Evolutionary conservation across 495 filamentous ascomycete species (phyloP), one percentile per base, ranked within the genome.

Genomic region (Glutinoglossum americanum): DNA sequence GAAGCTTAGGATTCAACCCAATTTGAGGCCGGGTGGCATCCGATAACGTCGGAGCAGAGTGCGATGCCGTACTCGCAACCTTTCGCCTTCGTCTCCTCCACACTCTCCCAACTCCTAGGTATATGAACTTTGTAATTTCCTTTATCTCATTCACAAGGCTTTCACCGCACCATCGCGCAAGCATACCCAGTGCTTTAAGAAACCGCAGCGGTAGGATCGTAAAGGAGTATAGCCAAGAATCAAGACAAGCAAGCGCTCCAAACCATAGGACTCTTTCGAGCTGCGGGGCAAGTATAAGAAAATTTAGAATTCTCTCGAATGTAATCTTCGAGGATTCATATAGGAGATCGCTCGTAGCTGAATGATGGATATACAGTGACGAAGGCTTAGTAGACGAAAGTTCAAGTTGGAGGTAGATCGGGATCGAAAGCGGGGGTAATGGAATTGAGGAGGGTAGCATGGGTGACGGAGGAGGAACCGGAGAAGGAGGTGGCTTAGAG

Each of bases 321-420:
- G 95, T 96, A 62, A 95, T 76, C n/a, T 82, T 82, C n/a, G 87
- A 88, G 21, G 92, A 95, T 69, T 99, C 92, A 68, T 95, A 96
- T 0, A 87, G 87, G 51, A 87, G 79, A 58, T 96, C 88, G 51
- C 73, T 76, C 26, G 81, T 75, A 11, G 70, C 65, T 1, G 85
- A 80, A 58, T 83, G 81, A 64, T 93, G 81, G 51, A 96, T 93
- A 63, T 94, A 96, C 56, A 94, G 69, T 1, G 88, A 87, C 49
- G 87, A 92, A 3, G 89, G 89, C 28, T 80, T 74, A 47, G 85
- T 78, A 1, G 84, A 85, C 0, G 89, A 82, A 26, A 96, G 73
- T 64, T 96, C 89, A 11, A 96, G 78, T 63, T 94, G 86, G 13
- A 96, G 73, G 63, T 92, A 84, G 1, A 87, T 92, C 4, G 87